Evolutionary conservation across 1,284 basidiomycete species (phyloP), one percentile per base, ranked within the genome.

Genomic region (Ustilago loliicola): DNA sequence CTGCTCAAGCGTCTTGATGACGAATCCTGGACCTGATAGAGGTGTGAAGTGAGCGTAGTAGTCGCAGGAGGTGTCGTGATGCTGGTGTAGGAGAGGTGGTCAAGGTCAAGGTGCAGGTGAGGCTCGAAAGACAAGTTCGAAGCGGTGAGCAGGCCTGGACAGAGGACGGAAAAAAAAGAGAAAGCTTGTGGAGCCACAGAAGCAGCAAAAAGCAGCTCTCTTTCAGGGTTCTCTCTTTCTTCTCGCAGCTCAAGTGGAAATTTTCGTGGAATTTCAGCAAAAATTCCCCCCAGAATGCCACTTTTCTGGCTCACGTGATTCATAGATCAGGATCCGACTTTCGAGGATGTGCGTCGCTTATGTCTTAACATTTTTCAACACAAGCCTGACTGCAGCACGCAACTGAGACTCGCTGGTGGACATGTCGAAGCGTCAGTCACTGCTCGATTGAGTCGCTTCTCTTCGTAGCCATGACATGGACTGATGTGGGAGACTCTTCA

Each of bases 271-370:
- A 66, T 57, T 56, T 59, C 63, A 42, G 40, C 48, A 36, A 67
- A 68, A 73, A 67, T 63, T 73, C 61, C 65, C 57, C 52, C 15
- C 34, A 47, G 38, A 51, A 40, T 54, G 66, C 56, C 55, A 60
- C 42, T 61, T 38, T 55, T 50, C 21, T 8, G 19, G n/a, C 60
- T 67, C 71, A 73, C 71, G 71, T 73, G 71, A 73, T 23, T 2
- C 8, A 13, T 23, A 6, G 9, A 1, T 5, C 1, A 1, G 25
- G 27, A 9, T 42, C 71, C 71, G 71, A 68, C 27, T 64, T 52
- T 65, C 65, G 71, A 34, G 6, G 2, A 2, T 6, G 13, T 25
- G 13, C 3, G n/a, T n/a, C n/a, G n/a, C n/a, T n/a, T n/a, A n/a
- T n/a, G n/a, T n/a, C n/a, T n/a, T n/a, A n/a, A n/a, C n/a, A n/a